These are phyloP conservation scores for Peronosclerospora sorghi DNA, from an alignment of 352 stramenopile species.

Conservation along the genomic window DNA sequence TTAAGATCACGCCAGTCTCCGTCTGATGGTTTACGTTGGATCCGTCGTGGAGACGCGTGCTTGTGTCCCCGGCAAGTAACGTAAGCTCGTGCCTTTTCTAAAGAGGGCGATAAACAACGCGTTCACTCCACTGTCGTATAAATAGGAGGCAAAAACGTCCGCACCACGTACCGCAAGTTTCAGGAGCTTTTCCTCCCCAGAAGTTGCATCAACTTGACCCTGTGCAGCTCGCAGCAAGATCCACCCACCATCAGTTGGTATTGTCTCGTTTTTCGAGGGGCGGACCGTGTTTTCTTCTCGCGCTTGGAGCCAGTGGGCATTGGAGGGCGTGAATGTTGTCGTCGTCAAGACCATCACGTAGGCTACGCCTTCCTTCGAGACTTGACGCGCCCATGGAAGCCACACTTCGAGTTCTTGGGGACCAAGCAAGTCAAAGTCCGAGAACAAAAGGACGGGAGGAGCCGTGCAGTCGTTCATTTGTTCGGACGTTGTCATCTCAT, in stretches of 20 bases:
- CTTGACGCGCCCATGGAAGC: conserved; percentile 40
- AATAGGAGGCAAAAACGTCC: too few species aligned
- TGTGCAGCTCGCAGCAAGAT: conserved; percentile 56
- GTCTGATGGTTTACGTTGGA: not conserved
- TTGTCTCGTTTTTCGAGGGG: not conserved
- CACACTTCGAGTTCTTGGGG: conserved; percentile 22
- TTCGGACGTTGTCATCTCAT: not conserved
- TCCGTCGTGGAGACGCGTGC: not conserved
- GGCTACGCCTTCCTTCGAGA: conserved; percentile 33
- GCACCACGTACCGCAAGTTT: conserved; percentile 18
- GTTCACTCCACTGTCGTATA: not conserved
- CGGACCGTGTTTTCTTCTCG: conserved; percentile 14
- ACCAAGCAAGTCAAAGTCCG: conserved; percentile 37
- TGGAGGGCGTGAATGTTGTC: conserved; percentile 29
- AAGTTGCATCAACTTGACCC: conserved; percentile 25
- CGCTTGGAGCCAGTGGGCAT: conserved; percentile 28
- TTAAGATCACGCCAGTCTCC: conserved; percentile 28
- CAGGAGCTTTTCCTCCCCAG: conserved; percentile 41
- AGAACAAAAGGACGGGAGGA: conserved; percentile 43
- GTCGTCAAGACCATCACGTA: conserved; percentile 47
- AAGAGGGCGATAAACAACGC: conserved; percentile 1
- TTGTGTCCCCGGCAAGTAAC: conserved; percentile 1
- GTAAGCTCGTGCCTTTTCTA: conserved; percentile 14
- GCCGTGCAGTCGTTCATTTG: not conserved
- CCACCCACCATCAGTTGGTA: conserved; percentile 35